A percentile compares a stretch with the other conserved stretches of the same genome.
Conservation (phyloP, 495 filamentous ascomycete species). For the Massariosphaeria phaeospora region DNA sequence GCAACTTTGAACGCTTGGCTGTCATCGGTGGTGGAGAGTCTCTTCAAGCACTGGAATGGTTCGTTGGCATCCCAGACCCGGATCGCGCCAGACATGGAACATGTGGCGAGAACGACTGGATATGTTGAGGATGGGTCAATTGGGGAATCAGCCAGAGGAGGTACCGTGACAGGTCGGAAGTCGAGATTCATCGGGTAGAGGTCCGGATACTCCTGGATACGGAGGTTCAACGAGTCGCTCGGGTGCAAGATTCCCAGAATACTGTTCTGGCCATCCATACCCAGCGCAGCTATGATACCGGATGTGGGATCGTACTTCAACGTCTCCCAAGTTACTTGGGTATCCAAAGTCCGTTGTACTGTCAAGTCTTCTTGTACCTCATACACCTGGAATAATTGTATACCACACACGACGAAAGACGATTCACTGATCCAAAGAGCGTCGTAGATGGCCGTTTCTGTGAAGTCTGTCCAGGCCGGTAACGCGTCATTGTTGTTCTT, state of each 20-base stretch:
- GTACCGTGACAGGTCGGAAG: conserved; percentile 11
- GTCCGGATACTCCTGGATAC: conserved; percentile 21
- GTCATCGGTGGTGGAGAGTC: conserved; percentile 6
- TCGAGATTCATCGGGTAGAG: conserved; percentile 16
- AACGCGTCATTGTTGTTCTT: conserved; percentile 20
- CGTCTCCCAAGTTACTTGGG: conserved; percentile 25
- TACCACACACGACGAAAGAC: conserved; percentile 33
- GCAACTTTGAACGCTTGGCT: conserved; percentile 3
- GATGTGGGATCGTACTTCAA: conserved; percentile 28
- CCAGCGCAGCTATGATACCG: conserved; percentile 26
- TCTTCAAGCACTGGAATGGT: conserved; percentile 20
- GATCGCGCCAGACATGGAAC: conserved; percentile 6
- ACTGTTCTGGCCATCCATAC: conserved; percentile 17
- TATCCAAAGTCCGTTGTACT: conserved; percentile 2
- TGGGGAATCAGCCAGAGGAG: neutral
- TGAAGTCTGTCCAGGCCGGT: conserved; percentile 20
- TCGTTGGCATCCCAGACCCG: conserved; percentile 25
- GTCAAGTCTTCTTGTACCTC: conserved; percentile 6
- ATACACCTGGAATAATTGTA: conserved; percentile 24
- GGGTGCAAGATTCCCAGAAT: conserved; percentile 23
- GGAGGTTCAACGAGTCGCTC: conserved; percentile 12
- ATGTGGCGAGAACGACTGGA: conserved; percentile 17
- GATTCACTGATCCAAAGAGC: conserved; percentile 33
- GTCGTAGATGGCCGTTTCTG: conserved; percentile 30
- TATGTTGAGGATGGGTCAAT: neutral